These are phyloP conservation scores for Helianthus annuus DNA, from an alignment of 129 eudicot genomes.

Conservation along the genomic window DNA sequence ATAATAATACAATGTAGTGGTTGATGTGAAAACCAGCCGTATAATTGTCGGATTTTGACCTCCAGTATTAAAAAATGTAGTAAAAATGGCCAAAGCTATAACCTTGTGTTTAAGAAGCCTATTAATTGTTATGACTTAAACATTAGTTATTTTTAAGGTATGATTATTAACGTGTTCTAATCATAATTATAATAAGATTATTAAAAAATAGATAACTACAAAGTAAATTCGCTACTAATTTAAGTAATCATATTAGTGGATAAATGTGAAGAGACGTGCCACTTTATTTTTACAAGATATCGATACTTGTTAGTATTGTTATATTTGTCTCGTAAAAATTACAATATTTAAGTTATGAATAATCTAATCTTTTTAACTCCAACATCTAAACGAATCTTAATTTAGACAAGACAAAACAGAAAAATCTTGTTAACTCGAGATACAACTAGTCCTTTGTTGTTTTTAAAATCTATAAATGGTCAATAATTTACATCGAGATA, in stretches of 20 bases:
- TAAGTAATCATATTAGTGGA: not conserved
- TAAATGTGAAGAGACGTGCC: not conserved
- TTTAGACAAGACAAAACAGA: too few species aligned
- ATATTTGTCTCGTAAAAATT: not conserved
- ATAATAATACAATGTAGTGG: conserved; percentile 10
- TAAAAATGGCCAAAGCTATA: not conserved
- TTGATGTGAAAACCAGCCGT: conserved; percentile 26
- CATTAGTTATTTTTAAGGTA: not conserved
- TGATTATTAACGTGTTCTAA: not conserved
- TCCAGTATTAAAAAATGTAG: not conserved
- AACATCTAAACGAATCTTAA: too few species aligned
- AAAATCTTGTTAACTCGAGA: too few species aligned
- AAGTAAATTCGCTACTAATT: not conserved
- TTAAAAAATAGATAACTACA: not conserved
- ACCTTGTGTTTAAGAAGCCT: not conserved
- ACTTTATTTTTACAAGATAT: not conserved
- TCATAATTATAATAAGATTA: not conserved
- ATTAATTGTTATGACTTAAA: not conserved
- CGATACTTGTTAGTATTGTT: not conserved
- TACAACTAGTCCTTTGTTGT: too few species aligned
- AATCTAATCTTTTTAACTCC: too few species aligned
- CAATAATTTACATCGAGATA: too few species aligned
- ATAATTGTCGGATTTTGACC: conserved; percentile 31
- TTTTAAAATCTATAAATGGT: too few species aligned
- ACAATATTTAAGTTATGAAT: not conserved